These are phyloP conservation scores for Venturia nashicola DNA, from an alignment of 2,329 filamentous ascomycete species.

Conservation along the genomic window DNA sequence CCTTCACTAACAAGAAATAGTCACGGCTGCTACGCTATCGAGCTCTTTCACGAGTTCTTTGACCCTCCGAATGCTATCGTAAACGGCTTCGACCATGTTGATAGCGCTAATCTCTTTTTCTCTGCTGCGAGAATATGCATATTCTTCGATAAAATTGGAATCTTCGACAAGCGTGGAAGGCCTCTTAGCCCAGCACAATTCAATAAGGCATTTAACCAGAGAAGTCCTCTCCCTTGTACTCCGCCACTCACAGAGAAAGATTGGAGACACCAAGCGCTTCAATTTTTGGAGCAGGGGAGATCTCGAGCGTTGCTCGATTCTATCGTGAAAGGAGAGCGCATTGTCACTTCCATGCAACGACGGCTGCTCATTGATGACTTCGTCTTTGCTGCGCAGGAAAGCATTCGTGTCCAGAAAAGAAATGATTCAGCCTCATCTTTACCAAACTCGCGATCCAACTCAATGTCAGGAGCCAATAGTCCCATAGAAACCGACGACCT, in stretches of 20 bases:
- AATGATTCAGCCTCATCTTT: not conserved
- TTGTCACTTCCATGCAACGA: not conserved
- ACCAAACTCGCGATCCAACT: not conserved
- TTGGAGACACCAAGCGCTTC: constrained; percentile 12
- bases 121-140: constrained; percentile 12
- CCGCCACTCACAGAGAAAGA: constrained; percentile 3
- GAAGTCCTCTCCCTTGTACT: not conserved
- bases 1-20: not conserved
- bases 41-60: constrained; percentile 11
- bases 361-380: constrained; percentile 1
- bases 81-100: constrained; percentile 7
- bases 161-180: not conserved
- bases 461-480: not conserved
- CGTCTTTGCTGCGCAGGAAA: not conserved
- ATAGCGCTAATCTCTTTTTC: constrained; percentile 13
- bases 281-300: constrained; percentile 12
- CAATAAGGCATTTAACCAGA: not conserved
- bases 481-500: not conserved
- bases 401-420: not conserved
- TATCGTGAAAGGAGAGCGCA: constrained; percentile 7
- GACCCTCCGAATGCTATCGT: constrained; percentile 2
- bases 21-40: constrained; percentile 6
- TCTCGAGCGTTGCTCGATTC: constrained; percentile 11
- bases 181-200: not conserved
- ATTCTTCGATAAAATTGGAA: constrained; percentile 2